Percentiles rank a stretch among this genome's conserved stretches.
Conservation (phyloP, 1,284 basidiomycete genomes). For the Moesziomyces parantarcticus region DNA sequence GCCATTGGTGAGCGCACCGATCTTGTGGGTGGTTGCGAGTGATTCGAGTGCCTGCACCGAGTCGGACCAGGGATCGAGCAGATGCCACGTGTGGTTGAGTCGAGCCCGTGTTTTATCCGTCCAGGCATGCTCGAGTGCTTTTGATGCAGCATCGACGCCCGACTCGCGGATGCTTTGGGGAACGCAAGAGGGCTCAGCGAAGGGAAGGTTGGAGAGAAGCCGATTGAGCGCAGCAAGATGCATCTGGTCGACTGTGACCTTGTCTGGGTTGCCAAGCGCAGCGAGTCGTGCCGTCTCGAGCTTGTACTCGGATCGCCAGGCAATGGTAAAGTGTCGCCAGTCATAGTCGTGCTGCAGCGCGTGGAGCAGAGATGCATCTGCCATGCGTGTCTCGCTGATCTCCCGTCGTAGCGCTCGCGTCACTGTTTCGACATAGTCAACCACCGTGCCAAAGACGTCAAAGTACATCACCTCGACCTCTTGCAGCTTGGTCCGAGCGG, state of each 20-base stretch:
- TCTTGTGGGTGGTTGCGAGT: constrained; percentile 1
- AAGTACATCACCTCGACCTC: constrained; percentile 26
- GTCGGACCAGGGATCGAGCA: constrained; percentile 36
- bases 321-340: constrained; percentile 31
- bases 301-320: constrained; percentile 32
- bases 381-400: constrained; percentile 6
- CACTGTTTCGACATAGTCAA: constrained; percentile 34
- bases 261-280: constrained; percentile 25
- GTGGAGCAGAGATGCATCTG: background rate
- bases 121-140: constrained; percentile 24
- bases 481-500: constrained; percentile 2
- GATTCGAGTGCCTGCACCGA: constrained; percentile 13
- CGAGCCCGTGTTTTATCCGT: constrained; percentile 4
- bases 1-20: constrained; percentile 36
- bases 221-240: constrained; percentile 23
- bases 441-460: constrained; percentile 45
- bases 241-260: constrained; percentile 41
- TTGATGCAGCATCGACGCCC: constrained; percentile 7
- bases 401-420: constrained; percentile 23
- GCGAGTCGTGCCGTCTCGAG: constrained; percentile 22
- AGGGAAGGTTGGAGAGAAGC: constrained; percentile 21
- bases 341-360: constrained; percentile 25
- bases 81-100: constrained; percentile 34
- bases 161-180: background rate
- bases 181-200: background rate